Evolutionary conservation across 257 asterid genomes (phyloP), one percentile per base, ranked within the genome.

Genomic region (Ajuga chamaepitys): DNA sequence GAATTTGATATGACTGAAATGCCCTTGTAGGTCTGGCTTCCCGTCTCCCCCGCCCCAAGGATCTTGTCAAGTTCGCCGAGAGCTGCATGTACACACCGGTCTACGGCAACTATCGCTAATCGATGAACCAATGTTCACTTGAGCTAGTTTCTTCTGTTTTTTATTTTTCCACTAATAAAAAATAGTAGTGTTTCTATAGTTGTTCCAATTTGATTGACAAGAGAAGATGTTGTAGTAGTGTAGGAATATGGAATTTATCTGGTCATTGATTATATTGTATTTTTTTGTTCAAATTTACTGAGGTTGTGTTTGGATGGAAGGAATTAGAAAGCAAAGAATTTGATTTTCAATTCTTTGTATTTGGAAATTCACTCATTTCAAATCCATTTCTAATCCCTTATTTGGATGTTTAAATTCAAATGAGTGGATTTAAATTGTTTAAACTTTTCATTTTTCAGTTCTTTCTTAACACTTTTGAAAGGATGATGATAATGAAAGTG

Each of bases 1-100:
- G 59, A 35, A 2, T 8, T 4, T 59, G 34, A 32, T 10, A 63
- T 70, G 68, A 55, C 54, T 20, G 18, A 62, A 59, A 38, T 67
- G 71, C 63, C 72, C 70, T 77, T 66, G 46, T 25, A 89, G 99
- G 96, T 68, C 72, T 90, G 74, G 96, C 99, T 9, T 79, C 99
- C 0, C 94, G 87, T 53, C 89, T 90, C 42, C 97, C 97, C 21
- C 96, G 93, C 9, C 99, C 99, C 5, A 72, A 68, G 21, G 86
- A 94, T 79, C 96, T 94, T 1, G 85, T 83, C 9, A 75, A 80
- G 78, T 90, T 67, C 75, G 99, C 99, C 0, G 89, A 94, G 88
- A 83, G 99, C 75, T 94, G 95, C 86, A 90, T 94, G 99, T 94
- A 94, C 78, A 77, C 84, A 35, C 97, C 97, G 5, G 77, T 82